phyloP scores from a whole-genome alignment of 2,329 filamentous ascomycete genomes.

The Neopestalotiopsis sp. region DNA sequence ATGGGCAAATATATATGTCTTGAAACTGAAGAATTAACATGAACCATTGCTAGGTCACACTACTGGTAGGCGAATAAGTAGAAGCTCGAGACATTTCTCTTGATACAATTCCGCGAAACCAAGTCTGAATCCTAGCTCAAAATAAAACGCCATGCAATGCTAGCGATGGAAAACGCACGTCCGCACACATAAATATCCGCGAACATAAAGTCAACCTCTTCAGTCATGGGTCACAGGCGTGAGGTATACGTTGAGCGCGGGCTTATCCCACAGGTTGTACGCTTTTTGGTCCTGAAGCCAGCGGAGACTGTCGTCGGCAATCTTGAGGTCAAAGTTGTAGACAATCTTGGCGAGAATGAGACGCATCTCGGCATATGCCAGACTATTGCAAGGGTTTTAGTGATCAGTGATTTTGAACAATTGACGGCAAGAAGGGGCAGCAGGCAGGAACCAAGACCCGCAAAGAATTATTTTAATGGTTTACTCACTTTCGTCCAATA shows the following conservation, averaged over 20 bases:
- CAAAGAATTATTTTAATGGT: neutral
- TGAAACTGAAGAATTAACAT: no score
- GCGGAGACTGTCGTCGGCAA: slow-evolving; percentile 30
- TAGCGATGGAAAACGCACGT: neutral
- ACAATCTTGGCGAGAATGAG: slow-evolving; percentile 41
- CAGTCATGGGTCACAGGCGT: slow-evolving; percentile 23
- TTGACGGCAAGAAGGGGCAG: neutral
- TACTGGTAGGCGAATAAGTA: no score
- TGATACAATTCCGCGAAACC: no score
- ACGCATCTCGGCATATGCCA: slow-evolving; percentile 46
- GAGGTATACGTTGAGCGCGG: slow-evolving; percentile 34
- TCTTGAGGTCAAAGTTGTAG: slow-evolving; percentile 42
- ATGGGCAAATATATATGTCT: no score
- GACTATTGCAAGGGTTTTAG: slow-evolving; percentile 26
- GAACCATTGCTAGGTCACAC: no score
- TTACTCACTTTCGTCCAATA: slow-evolving; percentile 44
- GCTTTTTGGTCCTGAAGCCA: slow-evolving; percentile 37
- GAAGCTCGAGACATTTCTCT: no score
- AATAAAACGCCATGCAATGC: neutral
- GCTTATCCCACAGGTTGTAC: slow-evolving; percentile 38
- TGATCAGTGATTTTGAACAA: neutral
- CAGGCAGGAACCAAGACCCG: neutral
- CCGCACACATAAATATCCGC: neutral
- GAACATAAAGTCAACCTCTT: neutral
- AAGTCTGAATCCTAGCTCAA: neutral